These are phyloP conservation scores for Fusarium xylarioides DNA, from an alignment of 2,329 filamentous ascomycete species.

Conservation along the genomic window DNA sequence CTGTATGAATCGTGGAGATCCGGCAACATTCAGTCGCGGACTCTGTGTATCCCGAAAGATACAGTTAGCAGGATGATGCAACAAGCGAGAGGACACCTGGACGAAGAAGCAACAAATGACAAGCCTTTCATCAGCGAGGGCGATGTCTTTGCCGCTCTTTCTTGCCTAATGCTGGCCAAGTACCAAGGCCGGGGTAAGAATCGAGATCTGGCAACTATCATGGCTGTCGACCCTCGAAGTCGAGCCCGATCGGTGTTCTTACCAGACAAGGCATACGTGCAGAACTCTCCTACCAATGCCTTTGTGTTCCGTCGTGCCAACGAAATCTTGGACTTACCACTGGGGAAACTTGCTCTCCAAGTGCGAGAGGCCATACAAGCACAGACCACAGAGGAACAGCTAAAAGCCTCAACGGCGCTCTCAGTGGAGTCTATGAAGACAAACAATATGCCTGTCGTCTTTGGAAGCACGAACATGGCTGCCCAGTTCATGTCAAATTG, in stretches of 20 bases:
- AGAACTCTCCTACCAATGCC: constrained; percentile 15
- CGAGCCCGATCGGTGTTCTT: constrained; percentile 6
- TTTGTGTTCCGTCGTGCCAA: constrained; percentile 7
- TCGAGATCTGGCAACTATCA: constrained; percentile 4
- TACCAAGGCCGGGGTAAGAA: background rate
- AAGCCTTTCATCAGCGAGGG: constrained; percentile 11
- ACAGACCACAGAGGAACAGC: constrained; percentile 32
- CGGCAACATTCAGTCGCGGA: constrained; percentile 1
- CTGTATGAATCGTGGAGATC: constrained; percentile 11
- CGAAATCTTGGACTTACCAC: background rate
- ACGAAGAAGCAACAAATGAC: fast-evolving
- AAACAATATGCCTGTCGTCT: constrained; percentile 11
- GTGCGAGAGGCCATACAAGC: constrained; percentile 12
- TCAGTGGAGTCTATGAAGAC: constrained; percentile 18
- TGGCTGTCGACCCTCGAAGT: constrained; percentile 21
- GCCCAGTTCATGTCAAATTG: constrained; percentile 33
- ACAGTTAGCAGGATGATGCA: background rate
- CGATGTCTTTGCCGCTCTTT: constrained; percentile 3
- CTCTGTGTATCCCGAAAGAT: constrained; percentile 1
- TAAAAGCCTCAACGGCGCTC: constrained; percentile 10
- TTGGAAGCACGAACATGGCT: constrained; percentile 18
- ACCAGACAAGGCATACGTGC: constrained; percentile 1
- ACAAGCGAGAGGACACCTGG: background rate
- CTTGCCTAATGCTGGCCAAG: background rate
- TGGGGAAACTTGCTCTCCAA: constrained; percentile 23